phyloP scores from a whole-genome alignment of 1,284 basidiomycete species.

The Puccinia horiana region DNA sequence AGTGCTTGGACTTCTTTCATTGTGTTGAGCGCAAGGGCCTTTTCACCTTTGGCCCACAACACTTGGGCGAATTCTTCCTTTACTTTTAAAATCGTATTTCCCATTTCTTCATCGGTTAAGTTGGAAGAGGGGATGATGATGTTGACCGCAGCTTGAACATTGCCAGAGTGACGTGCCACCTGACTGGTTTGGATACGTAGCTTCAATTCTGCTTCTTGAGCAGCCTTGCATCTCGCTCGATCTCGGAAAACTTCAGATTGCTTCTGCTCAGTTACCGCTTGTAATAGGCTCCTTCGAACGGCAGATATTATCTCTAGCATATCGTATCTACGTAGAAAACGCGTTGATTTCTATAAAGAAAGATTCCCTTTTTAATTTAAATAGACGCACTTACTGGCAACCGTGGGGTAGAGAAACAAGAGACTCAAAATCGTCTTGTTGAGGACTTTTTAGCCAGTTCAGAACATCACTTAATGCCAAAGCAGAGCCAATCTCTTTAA shows the following conservation, averaged over 20 bases:
- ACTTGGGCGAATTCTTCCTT: conserved; percentile 82
- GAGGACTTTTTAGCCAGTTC: conserved; percentile 9
- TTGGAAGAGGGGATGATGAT: conserved; percentile 74
- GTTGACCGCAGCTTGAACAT: conserved; percentile 81
- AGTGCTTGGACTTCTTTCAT: conserved; percentile 62
- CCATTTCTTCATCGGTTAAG: conserved; percentile 62
- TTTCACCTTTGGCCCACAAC: conserved; percentile 83
- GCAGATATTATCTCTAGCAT: conserved; percentile 77
- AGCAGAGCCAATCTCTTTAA: conserved; percentile 51
- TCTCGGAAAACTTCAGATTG: conserved; percentile 72
- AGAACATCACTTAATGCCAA: conserved; percentile 32
- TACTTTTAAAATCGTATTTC: conserved; percentile 62
- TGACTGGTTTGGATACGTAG: conserved; percentile 74
- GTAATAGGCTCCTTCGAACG: conserved; percentile 78
- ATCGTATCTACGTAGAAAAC: conserved; percentile 66
- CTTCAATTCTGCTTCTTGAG: conserved; percentile 69
- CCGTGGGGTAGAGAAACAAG: conserved; percentile 61
- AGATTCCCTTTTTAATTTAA: conserved; percentile 50
- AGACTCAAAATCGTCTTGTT: conserved; percentile 25
- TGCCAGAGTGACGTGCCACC: conserved; percentile 71
- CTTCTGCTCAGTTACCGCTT: conserved; percentile 68
- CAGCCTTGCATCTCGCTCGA: conserved; percentile 64
- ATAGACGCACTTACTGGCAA: conserved; percentile 67
- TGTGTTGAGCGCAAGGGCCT: conserved; percentile 76
- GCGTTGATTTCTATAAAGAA: not conserved